Evolutionary conservation across 192 early-diverging fungal species (phyloP), one percentile per base, ranked within the genome.

Genomic region (Umbelopsis sp.): DNA sequence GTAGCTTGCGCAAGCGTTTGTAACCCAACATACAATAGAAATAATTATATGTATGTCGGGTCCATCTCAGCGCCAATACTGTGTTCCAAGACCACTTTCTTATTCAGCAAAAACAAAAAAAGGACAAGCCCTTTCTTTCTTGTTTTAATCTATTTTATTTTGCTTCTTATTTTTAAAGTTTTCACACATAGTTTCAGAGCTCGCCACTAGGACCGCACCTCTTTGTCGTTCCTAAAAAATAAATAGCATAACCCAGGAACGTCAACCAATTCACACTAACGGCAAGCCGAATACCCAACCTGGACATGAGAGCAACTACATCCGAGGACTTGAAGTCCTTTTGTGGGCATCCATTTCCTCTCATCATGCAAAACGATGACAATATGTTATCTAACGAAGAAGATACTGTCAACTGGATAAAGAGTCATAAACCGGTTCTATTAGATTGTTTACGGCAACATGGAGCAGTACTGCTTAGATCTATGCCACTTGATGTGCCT

Each of bases 391-490:
- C 56, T 0, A 62, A 17, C 14, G 56, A 62, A 29, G 56, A 62
- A 34, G 29, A 62, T 14, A 7, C 56, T 2, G 31, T 62, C 17
- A 32, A 32, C 5, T 62, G 56, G 56, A 62, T 62, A 11, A 62
- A 62, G 17, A 31, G 34, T 34, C 34, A 32, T 12, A 62, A 62
- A 26, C 56, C 56, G 0, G 56, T 31, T 0, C 17, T 62, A 34
- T 34, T 62, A 34, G 56, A 62, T 62, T 62, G 56, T 20, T 34
- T 62, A n/a, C 29, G 29, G 17, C 56, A 62, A 32, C 56, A 62
- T 32, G 56, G 56, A 11, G 56, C 56, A 29, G 56, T 62, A 14
- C n/a, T 62, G 34, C 56, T 62, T 20, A 62, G 56, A 62, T 62
- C 56, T 7, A 62, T 62, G 56, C 56, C 56, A 14, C 56, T 62